Evolutionary conservation across 176 grass and related monocot genomes (phyloP).

Genomic region (Secale cereale): DNA sequence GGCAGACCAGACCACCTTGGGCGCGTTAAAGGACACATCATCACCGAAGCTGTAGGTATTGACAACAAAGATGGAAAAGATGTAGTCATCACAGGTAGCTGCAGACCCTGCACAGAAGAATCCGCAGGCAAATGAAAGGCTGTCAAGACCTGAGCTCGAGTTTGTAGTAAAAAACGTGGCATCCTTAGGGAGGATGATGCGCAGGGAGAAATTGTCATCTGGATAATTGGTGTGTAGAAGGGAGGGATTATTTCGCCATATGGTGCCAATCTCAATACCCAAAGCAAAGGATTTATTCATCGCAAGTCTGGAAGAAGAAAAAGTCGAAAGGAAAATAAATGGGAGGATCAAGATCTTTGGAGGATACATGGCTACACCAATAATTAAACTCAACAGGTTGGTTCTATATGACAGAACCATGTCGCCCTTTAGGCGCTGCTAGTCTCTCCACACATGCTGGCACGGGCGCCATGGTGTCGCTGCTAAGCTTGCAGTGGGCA

Average conservation of each 20-base stretch:
- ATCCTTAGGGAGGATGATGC: neutral
- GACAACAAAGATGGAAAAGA: slow-evolving; percentile 8
- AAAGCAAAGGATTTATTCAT: neutral
- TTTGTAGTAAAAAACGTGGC: too few species aligned
- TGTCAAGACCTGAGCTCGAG: too few species aligned
- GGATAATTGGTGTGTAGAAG: neutral
- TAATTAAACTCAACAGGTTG: neutral
- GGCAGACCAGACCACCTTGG: slow-evolving; percentile 43
- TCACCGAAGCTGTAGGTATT: neutral
- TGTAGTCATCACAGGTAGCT: slow-evolving; percentile 3
- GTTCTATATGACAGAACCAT: neutral
- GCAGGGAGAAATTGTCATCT: neutral
- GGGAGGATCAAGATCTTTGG: slow-evolving; percentile 10
- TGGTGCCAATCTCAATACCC: neutral
- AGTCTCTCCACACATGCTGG: neutral
- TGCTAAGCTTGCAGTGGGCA: neutral
- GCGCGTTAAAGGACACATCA: neutral
- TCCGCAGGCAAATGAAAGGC: slow-evolving; percentile 35
- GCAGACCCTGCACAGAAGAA: slow-evolving; percentile 33
- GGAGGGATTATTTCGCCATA: slow-evolving; percentile 17
- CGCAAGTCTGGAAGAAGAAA: neutral
- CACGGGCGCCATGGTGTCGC: neutral
- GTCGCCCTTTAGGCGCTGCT: neutral
- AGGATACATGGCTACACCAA: neutral
- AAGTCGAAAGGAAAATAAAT: neutral